Evolutionary conservation across 306 rosid genomes (phyloP).

Genomic region (Prinsepia uniflora): DNA sequence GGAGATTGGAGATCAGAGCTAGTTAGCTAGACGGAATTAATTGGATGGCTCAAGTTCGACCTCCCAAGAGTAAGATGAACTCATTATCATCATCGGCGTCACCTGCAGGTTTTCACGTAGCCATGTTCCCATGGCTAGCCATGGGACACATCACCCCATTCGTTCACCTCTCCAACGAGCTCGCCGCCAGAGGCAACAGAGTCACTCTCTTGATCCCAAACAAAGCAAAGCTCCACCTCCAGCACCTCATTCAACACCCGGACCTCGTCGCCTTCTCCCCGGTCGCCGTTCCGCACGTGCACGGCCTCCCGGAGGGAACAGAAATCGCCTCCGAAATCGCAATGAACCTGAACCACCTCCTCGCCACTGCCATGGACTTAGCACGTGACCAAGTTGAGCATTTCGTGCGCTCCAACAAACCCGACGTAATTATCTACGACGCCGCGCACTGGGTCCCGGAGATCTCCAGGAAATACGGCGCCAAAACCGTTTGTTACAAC

Average conservation of each 20-base stretch:
- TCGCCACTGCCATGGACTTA: conserved; percentile 32
- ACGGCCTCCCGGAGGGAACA: conserved; percentile 40
- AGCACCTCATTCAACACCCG: conserved; percentile 28
- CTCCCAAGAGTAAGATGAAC: not conserved
- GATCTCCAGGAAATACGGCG: conserved; percentile 12
- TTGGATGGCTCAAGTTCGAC: not conserved
- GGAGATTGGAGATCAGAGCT: not conserved
- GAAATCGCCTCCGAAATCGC: conserved; percentile 47
- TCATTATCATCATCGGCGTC: too few relatives aligned
- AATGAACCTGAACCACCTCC: conserved; percentile 5
- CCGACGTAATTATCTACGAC: conserved; percentile 40
- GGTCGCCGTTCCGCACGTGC: conserved; percentile 28
- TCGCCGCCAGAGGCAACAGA: conserved; percentile 42
- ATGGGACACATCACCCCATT: conserved; percentile 53
- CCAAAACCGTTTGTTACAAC: conserved; percentile 29
- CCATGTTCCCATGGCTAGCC: conserved; percentile 59
- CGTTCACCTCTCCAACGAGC: conserved; percentile 46
- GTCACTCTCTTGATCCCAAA: conserved; percentile 34
- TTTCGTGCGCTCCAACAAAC: conserved; percentile 11
- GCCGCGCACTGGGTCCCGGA: conserved; percentile 42
- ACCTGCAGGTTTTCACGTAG: conserved; percentile 23
- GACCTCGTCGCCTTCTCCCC: conserved; percentile 37
- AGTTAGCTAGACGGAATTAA: not conserved
- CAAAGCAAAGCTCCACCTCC: conserved; percentile 27
- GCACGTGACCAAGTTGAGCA: conserved; percentile 29